Evolutionary conservation across 2,329 filamentous ascomycete genomes (phyloP), one percentile per base, ranked within the genome.

Genomic region (Exserohilum turcica): DNA sequence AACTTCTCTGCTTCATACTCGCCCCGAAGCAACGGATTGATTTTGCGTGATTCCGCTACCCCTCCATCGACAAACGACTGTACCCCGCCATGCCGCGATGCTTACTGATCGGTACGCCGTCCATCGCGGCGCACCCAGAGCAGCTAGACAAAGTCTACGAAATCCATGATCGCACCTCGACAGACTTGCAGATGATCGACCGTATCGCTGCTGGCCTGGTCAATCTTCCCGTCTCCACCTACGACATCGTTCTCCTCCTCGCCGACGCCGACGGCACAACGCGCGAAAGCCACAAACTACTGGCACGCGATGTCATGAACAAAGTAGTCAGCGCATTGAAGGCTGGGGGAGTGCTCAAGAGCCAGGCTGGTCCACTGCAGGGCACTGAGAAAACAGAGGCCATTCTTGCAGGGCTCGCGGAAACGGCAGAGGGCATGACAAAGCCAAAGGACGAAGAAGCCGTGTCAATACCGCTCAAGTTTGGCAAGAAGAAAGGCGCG

Each of bases 121-220:
- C 92, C 19, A 84, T 97, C 66, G 88, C 94, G 63, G 86, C 91
- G 49, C 89, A 96, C 76, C 90, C 92, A 63, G 87, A 91, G 63
- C 86, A 86, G 66, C 82, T 97, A 61, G 84, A 86, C 60, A 79
- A 80, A 62, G 81, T 94, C 57, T 84, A 96, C 67, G 81, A 86
- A 54, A 80, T 85, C 52, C 86, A 91, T 78, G 86, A 94, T 74
- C 88, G 91, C 70, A 79, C 82, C 59, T 80, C 83, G 39, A 93
- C 92, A 57, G 94, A 99, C 72, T 82, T 99, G 47, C 94, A 97
- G 76, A 99, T 99, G 94, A 89, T 99, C 57, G 94, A 99, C 78
- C 91, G 94, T 45, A 84, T 99, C 35, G 86, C 90, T 2, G 84
- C 90, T 31, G 91, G 91, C 57, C 81, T 96, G 32, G 90, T 94